Base-by-base conservation (phyloP, 2,329 filamentous ascomycete genomes). In the Aaosphaeria arxii region DNA sequence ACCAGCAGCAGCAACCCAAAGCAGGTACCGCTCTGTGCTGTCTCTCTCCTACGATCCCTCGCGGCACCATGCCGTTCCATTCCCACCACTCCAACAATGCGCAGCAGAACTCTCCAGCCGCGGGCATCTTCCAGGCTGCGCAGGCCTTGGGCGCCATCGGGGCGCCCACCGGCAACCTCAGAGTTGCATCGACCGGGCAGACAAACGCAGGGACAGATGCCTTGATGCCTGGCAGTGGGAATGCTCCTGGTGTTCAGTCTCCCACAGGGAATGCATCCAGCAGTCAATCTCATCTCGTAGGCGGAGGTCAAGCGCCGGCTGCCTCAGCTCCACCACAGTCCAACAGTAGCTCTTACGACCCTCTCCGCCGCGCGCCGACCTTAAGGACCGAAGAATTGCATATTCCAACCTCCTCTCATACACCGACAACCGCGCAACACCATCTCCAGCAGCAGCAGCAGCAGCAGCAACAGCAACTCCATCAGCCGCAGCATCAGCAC, bases 341-440 rank as follows among this genome's bases (percentile, higher is more conserved):
- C 50, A 75, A 74, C 58, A 70, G 73, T 50, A 74, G 73, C 60
- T 66, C 73, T 44, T 81, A 74, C 66, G 77, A 81, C 49, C 72
- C 74, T 42, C 72, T 77, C 52, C 75, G 78, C 59, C 74, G 77
- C 57, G 67, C 70, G 44, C 71, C 75, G 47, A 67, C 72, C 28
- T 73, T 75, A 54, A 24, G 17, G 17, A 24, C 17, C 17, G 17
- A 24, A 24, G 17, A 24, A 24, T 71, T 68, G 39, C 74, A 77
- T 49, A 73, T 77, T 54, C 72, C 76, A 44, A 81, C 84, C 57
- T 81, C 83, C 64, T 71, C 82, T 58, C 81, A 82, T 59, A 74
- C 81, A 38, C 74, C 75, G 36, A 58, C 71, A 35, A 68, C 73
- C 11, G 64, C 71, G 35, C 62, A 67, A 42, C 44, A 51, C 30